Base-by-base conservation (phyloP, 129 eudicot species). In the Pseudognaphalium luteoalbum region DNA sequence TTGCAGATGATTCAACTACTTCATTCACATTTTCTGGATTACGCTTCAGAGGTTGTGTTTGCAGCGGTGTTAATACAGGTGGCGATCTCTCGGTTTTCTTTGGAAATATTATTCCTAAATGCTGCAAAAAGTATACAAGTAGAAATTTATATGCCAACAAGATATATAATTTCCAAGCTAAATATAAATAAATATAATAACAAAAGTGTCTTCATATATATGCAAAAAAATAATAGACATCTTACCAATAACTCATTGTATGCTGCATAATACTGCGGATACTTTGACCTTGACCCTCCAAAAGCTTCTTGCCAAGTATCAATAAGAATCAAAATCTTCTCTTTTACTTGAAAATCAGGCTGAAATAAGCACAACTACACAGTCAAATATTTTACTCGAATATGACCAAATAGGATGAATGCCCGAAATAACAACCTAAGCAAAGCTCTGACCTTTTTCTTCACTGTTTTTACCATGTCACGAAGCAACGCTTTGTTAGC, bases 231-330 rank as follows among this genome's bases (percentile, higher is more conserved):
- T 20, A 7, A 21, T 6, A 78, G 4, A 4, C 1, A 22, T 20
- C 84, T 72, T 78, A 93, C 98, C 89, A 90, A 59, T 75, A 93
- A 81, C 67, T 93, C 97, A 78, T 90, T 95, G 71, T 93, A 93
- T 69, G 97, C 98, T 16, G 85, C 89, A 73, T 71, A 93, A 76
- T 85, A 93, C 70, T 88, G 97, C 16, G 98, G 98, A 81, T 90
- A 90, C 77, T 92, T 88, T 80, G 96, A 89, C 79, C 91, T 87
- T 69, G 96, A 78, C 33, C 98, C 98, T 35, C 98, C 98, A 87
- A 93, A 93, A 65, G 91, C 96, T 79, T 93, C 98, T 88, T 90
- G 97, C 98, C 98, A 93, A 16, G 96, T 87, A 78, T 93, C 98
- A 25, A 93, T 85, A 63, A 90, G 87, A 88, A 83, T 79, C 72